Conservation (phyloP, 345 rosid species). For the Camelina neglecta region DNA sequence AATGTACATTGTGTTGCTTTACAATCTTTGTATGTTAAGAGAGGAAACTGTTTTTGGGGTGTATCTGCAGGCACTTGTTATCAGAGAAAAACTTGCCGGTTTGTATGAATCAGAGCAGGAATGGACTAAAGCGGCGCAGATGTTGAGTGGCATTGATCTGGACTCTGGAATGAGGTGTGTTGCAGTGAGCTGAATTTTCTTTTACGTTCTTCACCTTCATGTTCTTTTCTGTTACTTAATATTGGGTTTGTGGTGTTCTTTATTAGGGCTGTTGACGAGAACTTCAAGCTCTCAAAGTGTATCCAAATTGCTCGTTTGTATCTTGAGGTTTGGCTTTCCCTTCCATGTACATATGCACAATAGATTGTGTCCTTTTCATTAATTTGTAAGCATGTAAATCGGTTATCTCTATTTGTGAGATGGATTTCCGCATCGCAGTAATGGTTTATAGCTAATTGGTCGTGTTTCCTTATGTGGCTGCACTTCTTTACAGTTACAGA, state of each 20-base stretch:
- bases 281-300: conserved; percentile 88
- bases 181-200: conserved; percentile 10
- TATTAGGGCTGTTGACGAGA: conserved; percentile 81
- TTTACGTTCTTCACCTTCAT: neutral
- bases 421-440: neutral
- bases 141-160: conserved; percentile 97
- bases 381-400: conserved; percentile 5
- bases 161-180: conserved; percentile 95
- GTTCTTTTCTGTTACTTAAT: conserved; percentile 1
- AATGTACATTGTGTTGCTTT: conserved; percentile 34
- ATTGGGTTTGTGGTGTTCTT: conserved; percentile 33
- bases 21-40: neutral
- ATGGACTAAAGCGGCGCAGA: conserved; percentile 98
- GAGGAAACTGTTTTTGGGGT: neutral
- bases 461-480: neutral
- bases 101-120: conserved; percentile 88
- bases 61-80: conserved; percentile 66
- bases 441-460: neutral
- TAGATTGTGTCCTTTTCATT: conserved; percentile 19
- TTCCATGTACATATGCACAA: conserved; percentile 1
- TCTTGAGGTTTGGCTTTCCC: conserved; percentile 71
- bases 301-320: conserved; percentile 96
- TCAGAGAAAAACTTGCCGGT: conserved; percentile 95
- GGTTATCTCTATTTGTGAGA: neutral
- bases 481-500: conserved; percentile 6